Evolutionary conservation across 805 yeast species (phyloP).

Genomic region (Priceomyces carsonii): DNA sequence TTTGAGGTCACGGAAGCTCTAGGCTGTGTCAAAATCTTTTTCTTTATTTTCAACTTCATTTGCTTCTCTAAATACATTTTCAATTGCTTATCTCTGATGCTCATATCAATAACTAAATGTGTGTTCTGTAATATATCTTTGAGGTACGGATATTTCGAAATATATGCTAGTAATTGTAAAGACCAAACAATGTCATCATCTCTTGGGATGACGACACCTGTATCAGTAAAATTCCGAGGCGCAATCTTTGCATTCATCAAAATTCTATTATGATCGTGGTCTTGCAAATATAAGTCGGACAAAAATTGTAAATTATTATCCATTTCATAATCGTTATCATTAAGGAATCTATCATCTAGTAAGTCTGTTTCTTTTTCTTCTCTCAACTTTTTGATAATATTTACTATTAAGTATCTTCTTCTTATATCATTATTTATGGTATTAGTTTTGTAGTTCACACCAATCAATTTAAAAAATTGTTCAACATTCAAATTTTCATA

Average conservation of each 20-base stretch:
- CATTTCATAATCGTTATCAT: conserved; percentile 40
- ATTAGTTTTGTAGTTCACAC: conserved; percentile 18
- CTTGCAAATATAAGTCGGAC: conserved; percentile 40
- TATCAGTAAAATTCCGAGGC: conserved; percentile 40
- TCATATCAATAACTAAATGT: conserved; percentile 69
- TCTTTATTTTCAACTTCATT: conserved; percentile 31
- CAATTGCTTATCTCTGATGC: conserved; percentile 42
- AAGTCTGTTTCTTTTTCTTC: conserved; percentile 38
- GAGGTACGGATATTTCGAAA: conserved; percentile 84
- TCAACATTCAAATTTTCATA: conserved; percentile 37
- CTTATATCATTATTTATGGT: conserved; percentile 31
- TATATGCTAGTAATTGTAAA: conserved; percentile 85
- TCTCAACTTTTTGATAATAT: conserved; percentile 36
- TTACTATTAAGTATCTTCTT: conserved; percentile 34
- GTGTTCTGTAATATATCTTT: conserved; percentile 75
- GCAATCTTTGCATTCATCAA: conserved; percentile 32
- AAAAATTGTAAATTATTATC: conserved; percentile 42
- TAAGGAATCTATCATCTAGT: conserved; percentile 29
- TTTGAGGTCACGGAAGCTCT: conserved; percentile 36
- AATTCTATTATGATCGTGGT: conserved; percentile 26
- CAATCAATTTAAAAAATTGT: conserved; percentile 38
- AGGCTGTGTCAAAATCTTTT: conserved; percentile 26
- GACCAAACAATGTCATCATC: conserved; percentile 96
- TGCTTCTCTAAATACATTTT: conserved; percentile 37
- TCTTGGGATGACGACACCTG: conserved; percentile 82